Evolutionary conservation across 495 filamentous ascomycete species (phyloP), one percentile per base, ranked within the genome.

Genomic region (Chaetomium cochliodes): DNA sequence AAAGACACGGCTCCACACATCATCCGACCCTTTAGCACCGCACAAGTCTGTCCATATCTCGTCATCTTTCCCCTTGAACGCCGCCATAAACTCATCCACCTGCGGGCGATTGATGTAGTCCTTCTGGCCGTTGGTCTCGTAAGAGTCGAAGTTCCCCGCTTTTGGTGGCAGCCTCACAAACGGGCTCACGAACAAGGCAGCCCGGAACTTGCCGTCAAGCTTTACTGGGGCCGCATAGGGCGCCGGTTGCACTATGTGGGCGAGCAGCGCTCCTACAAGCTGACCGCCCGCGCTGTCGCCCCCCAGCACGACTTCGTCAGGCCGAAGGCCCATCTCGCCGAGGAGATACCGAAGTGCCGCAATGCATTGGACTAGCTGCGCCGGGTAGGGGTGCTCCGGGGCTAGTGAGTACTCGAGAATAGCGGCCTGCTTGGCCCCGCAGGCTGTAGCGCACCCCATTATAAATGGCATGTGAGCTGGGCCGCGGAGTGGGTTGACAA

Each of bases 1-100:
- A 61, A 70, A 60, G 13, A 68, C 65, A 16, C 22, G 37, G 3
- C 23, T 20, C 65, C 68, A 67, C 12, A 70, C 63, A 11, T 56
- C 28, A 11, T 33, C 16, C 11, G 47, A 22, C 15, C 16, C 54
- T 16, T 56, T 46, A 3, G 12, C 13, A 2, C 56, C 60, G 11
- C 69, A 64, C 54, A 70, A 7, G 30, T 68, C 63, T 13, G 69
- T 63, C 66, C 65, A 70, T 42, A 70, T 51, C n/a, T 70, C 69
- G 28, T 54, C 15, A 42, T 9, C 57, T 46, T 16, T 53, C 3
- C 46, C 53, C 2, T 37, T 26, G 55, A 63, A 70, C 0, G 53
- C 56, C 0, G 30, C 49, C n/a, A 49, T 57, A 18, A 66, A 70
- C 5, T 15, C 30, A 5, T 44, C 50, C 12, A 44, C 41, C 41